Percentiles rank a stretch among this genome's conserved stretches.
phyloP scores from a whole-genome alignment of 2,329 filamentous ascomycete genomes.

The Neospermospora avenae region DNA sequence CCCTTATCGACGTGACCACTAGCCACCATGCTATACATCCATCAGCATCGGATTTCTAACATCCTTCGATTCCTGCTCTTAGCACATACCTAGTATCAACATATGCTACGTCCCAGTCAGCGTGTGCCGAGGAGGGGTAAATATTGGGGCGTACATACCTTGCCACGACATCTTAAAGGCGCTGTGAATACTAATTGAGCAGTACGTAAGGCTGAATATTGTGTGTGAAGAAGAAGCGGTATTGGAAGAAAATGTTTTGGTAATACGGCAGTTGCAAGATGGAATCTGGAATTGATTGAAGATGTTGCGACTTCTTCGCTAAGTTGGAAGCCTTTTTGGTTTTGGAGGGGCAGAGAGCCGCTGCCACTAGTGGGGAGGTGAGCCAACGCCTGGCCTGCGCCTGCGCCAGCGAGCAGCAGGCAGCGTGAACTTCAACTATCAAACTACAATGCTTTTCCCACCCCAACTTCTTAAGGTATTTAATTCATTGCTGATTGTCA shows the following conservation, averaged over 20 bases:
- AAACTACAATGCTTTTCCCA: background rate
- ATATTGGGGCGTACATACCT: slow-evolving; percentile 47
- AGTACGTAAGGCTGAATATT: slow-evolving; percentile 2
- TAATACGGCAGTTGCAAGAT: slow-evolving; percentile 16
- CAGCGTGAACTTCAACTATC: background rate
- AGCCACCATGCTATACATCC: slow-evolving; percentile 65
- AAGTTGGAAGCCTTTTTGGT: slow-evolving; percentile 3
- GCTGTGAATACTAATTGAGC: slow-evolving; percentile 7
- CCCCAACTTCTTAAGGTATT: background rate
- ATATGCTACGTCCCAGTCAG: slow-evolving; percentile 46
- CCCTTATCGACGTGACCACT: slow-evolving; percentile 78
- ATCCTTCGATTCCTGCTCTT: background rate
- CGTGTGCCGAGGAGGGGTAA: slow-evolving; percentile 31
- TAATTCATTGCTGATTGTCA: background rate
- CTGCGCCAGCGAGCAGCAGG: too few relatives aligned
- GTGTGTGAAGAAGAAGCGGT: background rate
- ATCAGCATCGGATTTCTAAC: slow-evolving; percentile 22
- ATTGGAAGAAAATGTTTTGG: slow-evolving; percentile 7
- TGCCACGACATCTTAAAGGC: slow-evolving; percentile 66
- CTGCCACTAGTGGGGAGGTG: background rate
- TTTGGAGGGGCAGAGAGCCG: background rate
- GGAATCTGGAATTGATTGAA: slow-evolving; percentile 9
- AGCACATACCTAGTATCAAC: slow-evolving; percentile 56
- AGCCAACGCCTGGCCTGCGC: too few relatives aligned
- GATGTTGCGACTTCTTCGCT: slow-evolving; percentile 12